Evolutionary conservation across 2,329 filamentous ascomycete genomes (phyloP), one percentile per base, ranked within the genome.

Genomic region (Aureobasidium sp.): DNA sequence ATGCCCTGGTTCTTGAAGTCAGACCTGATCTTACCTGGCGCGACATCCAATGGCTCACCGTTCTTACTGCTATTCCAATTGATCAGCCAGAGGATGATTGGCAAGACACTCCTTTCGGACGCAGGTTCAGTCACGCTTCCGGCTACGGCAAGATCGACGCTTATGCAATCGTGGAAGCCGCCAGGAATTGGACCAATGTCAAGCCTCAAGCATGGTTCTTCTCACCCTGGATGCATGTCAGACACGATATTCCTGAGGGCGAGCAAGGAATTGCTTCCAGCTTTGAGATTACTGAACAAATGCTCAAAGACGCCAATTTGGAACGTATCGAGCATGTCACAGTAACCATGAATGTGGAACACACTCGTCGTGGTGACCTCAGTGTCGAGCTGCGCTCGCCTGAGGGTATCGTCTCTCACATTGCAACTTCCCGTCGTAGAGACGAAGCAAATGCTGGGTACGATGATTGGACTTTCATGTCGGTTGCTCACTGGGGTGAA

Each of bases 381-480:
- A 96, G 90, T 71, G 93, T 96, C 41, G 94, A 99, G 71, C 79
- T 99, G 49, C 84, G 90, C 71, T 96, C 91, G 68, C 94, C 94
- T 0, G 80, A 84, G 36, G 89, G 90, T 11, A 78, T 97, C 63
- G 80, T 91, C 65, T 96, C 91, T 71, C 87, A 96, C 71, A 84
- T 99, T 59, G 88, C 92, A 5, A 89, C 87, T 14, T 79, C 87
- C 1, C 88, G 94, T 66, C 82, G 82, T 64, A 75, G 84, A 25
- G 94, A 99, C 73, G 78, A 82, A 1, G 82, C 82, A 39, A 72
- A 77, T 0, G 75, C 77, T 25, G 94, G 94, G 9, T 99, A 97
- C 73, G 78, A 87, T 41, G 91, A 97, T 76, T 99, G 94, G 94
- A 97, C 93, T 0, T 99, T 99, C 70, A 99, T 99, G 94, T 95